phyloP scores from a whole-genome alignment of 2,329 filamentous ascomycete genomes.

The Aspergillus sp. region DNA sequence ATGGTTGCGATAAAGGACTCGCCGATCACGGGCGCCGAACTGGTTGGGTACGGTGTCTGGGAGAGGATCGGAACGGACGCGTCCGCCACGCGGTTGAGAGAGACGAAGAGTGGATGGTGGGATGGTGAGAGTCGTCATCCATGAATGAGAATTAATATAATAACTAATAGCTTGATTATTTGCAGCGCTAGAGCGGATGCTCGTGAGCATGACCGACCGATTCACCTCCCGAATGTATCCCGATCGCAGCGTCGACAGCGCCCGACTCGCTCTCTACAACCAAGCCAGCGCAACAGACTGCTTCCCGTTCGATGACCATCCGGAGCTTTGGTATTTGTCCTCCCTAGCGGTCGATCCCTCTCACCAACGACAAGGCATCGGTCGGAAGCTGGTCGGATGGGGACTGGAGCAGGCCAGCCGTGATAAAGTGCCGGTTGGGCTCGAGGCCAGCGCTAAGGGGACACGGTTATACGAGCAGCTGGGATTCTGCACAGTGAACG shows the following conservation, averaged over 20 bases:
- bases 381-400: conserved; percentile 11
- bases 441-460: conserved; percentile 6
- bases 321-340: conserved; percentile 8
- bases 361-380: conserved; percentile 10
- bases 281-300: not conserved
- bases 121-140: conserved; percentile 1
- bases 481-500: conserved; percentile 5
- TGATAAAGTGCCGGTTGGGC: conserved; percentile 10
- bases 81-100: not conserved
- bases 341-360: conserved; percentile 10
- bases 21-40: not conserved
- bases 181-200: conserved; percentile 2
- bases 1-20: conserved; percentile 4
- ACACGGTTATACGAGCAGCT: conserved; percentile 3
- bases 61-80: conserved; percentile 1
- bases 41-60: conserved; percentile 8
- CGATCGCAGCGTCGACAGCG: conserved; percentile 7
- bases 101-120: conserved; percentile 1
- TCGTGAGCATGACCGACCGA: conserved; percentile 1
- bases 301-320: conserved; percentile 3
- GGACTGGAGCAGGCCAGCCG: conserved; percentile 10
- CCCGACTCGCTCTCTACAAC: conserved; percentile 3
- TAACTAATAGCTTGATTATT: not conserved
- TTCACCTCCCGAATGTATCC: conserved; percentile 3
- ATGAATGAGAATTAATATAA: not conserved